Base-by-base conservation (phyloP, 2,329 filamentous ascomycete species). In the Thermoascus crustaceus region DNA sequence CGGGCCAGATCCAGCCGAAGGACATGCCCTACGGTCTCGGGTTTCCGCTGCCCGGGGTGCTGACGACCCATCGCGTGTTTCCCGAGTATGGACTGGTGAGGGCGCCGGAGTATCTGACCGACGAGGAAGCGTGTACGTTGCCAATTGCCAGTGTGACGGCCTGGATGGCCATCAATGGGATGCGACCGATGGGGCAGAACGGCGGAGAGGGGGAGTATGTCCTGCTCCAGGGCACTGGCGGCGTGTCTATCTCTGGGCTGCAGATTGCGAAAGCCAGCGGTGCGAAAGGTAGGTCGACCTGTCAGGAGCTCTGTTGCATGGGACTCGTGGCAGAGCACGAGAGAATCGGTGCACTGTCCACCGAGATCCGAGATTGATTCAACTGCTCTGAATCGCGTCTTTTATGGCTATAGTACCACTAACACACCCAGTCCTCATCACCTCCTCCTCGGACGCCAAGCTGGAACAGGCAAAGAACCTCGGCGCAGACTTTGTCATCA, bases 21-120 rank as follows among this genome's bases (percentile, higher is more conserved):
- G 66, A 79, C 45, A 64, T 82, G 54, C 60, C 58, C 0, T 68
- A 64, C 3, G 76, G 78, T 0, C 60, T 83, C 8, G 80, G 81
- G 3, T 61, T 77, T 3, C 80, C 78, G 1, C 61, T 75, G 0
- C 63, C 64, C 0, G 69, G 69, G 1, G 56, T 64, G 0, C 45
- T 72, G 9, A 44, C 58, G 8, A 57, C 64, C 18, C 69, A 67
- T 38, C 52, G 65, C 8, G 57, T 63, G 2, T 55, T 72, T 18
- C 60, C 65, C 0, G 61, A 55, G 9, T 42, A 61, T 37, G 49
- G 44, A 0, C 38, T 68, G 5, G 58, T 72, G 11, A 58, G 55
- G 32, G 54, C 66, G 0, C 67, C 69, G 1, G 40, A 39, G 13
- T 55, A 57, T 17, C 42, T 64, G 37, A 48, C 47, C 1, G 54